Base-by-base conservation (phyloP, 73 alveolate genomes). In the Uronychia binucleata region DNA sequence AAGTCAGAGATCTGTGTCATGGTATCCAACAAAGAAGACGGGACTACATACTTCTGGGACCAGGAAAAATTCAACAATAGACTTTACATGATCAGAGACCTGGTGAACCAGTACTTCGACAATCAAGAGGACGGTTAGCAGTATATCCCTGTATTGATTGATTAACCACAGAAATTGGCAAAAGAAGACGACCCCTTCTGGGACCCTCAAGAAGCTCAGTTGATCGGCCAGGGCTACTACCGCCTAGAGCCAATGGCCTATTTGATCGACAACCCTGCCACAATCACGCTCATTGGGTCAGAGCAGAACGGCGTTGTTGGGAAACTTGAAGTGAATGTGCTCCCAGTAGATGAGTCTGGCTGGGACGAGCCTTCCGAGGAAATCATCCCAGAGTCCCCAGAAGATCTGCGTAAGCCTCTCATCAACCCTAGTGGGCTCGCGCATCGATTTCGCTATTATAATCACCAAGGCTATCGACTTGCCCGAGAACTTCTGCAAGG, bases 141-240 rank as follows among this genome's bases (percentile, higher is more conserved):
- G 59, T 31, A 34, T 26, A 25, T 34, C 8, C 14, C 0, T 0
- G 67, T 46, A 46, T 78, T 60, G 32, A 14, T n/a, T n/a, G n/a
- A n/a, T n/a, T n/a, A n/a, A 0, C 59, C 34, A 28, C 79, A 86
- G 74, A 91, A 76, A 8, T 26, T 95, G 25, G 90, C 86, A 34
- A 85, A 93, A 46, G 95, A 90, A 31, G 97, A 96, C 33, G 99
- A 96, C 79, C 99, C 99, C 34, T 96, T 96, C 94, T 91, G 97
- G 96, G 99, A 96, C 77, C 97, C 94, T 28, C 91, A 96, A 28
- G 95, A 94, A 76, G 98, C 97, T 74, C 91, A 94, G 58, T 90
- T 95, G 31, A 85, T 96, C 58, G 99, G 99, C 0, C 80, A 89
- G 77, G 98, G 97, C 28, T 96, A 93, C 84, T 94, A 91, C 81